Conservation (phyloP, 129 eudicot species). For the Arctium lappa region DNA sequence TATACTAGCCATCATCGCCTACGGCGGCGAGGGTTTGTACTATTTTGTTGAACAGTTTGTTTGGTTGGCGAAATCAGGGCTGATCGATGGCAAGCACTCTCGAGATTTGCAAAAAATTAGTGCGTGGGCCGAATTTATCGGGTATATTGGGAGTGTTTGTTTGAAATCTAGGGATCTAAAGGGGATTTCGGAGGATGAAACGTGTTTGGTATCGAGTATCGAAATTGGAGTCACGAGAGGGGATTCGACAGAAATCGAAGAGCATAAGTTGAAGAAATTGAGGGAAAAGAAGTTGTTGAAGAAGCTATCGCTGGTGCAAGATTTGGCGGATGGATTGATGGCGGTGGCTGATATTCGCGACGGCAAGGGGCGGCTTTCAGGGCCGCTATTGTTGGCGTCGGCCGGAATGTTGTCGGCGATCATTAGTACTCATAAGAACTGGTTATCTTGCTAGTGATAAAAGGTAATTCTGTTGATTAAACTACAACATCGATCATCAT, state of each 20-base stretch:
- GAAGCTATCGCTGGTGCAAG: constrained; percentile 73
- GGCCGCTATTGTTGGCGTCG: constrained; percentile 61
- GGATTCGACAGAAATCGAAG: constrained; percentile 28
- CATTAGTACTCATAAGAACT: constrained; percentile 92
- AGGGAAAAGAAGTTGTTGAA: constrained; percentile 72
- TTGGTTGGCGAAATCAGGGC: constrained; percentile 78
- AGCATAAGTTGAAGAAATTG: constrained; percentile 48
- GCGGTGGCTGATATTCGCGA: constrained; percentile 87
- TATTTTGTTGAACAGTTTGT: constrained; percentile 84
- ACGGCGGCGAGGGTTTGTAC: constrained; percentile 88
- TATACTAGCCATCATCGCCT: constrained; percentile 49
- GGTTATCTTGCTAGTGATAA: constrained; percentile 63
- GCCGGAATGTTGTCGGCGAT: constrained; percentile 88
- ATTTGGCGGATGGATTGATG: constrained; percentile 88
- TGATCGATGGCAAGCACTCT: constrained; percentile 45
- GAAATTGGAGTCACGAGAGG: constrained; percentile 49
- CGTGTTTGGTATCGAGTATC: constrained; percentile 54
- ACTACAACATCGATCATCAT: neutral
- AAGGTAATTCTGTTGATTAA: neutral
- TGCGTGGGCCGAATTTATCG: constrained; percentile 85
- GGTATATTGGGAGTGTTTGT: constrained; percentile 75
- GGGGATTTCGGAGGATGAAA: constrained; percentile 48
- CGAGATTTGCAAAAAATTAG: constrained; percentile 43
- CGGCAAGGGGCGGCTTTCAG: constrained; percentile 58
- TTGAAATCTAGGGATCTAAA: constrained; percentile 64